A percentile compares a stretch with the other conserved stretches of the same genome.
Conservation (phyloP, 2,329 filamentous ascomycete species). For the Penicillium sp. region DNA sequence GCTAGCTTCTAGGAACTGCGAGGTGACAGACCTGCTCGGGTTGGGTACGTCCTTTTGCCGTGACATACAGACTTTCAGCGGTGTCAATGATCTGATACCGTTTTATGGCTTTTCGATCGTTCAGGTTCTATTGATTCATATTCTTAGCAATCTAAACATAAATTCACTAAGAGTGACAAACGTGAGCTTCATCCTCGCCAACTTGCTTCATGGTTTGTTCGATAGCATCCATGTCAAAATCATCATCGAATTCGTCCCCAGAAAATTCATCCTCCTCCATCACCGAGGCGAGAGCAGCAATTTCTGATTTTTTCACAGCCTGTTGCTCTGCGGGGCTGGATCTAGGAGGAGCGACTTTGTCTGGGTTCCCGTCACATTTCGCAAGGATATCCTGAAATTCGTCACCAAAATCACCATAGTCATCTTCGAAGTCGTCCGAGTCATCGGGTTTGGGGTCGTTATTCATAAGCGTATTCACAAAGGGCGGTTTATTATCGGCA, state of each 20-base stretch:
- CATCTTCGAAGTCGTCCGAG: constrained; percentile 62
- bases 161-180: constrained; percentile 43
- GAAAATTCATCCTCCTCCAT: constrained; percentile 32
- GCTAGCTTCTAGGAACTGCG: neutral
- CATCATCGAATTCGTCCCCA: constrained; percentile 69
- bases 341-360: constrained; percentile 10
- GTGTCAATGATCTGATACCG: constrained; percentile 77
- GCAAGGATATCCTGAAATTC: constrained; percentile 56
- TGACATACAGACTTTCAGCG: constrained; percentile 62
- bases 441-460: constrained; percentile 21
- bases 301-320: constrained; percentile 13
- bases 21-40: constrained; percentile 63
- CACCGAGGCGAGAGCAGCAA: constrained; percentile 1
- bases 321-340: constrained; percentile 11
- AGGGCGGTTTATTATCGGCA: constrained; percentile 4
- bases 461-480: constrained; percentile 9
- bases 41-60: constrained; percentile 55
- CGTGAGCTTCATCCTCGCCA: constrained; percentile 67
- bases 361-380: constrained; percentile 46
- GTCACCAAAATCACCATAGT: constrained; percentile 58
- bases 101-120: constrained; percentile 67
- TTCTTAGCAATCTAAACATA: constrained; percentile 55
- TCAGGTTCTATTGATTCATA: constrained; percentile 57
- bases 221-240: constrained; percentile 59
- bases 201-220: constrained; percentile 56